These are phyloP conservation scores for Ceratocystis eucalypticola DNA, from an alignment of 2,329 filamentous ascomycete species.

Conservation along the genomic window DNA sequence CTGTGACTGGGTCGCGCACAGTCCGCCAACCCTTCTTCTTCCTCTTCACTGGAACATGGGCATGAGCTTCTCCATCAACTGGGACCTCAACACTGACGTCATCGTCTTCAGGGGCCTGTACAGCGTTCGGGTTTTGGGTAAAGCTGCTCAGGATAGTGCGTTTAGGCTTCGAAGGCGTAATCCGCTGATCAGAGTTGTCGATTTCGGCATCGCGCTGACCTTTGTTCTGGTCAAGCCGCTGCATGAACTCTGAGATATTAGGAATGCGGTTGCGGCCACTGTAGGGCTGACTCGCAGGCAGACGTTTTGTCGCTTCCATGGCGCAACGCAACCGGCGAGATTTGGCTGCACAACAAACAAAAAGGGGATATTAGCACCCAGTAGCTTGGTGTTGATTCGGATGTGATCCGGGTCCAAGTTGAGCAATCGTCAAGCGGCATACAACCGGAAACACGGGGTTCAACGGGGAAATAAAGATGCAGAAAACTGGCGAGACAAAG, in stretches of 20 bases:
- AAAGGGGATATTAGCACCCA: background rate
- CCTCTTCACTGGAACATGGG: conserved; percentile 27
- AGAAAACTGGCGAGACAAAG: too few species aligned
- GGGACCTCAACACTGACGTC: conserved; percentile 25
- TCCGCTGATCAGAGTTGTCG: conserved; percentile 37
- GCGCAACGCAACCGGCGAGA: conserved; percentile 15
- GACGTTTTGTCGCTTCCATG: conserved; percentile 31
- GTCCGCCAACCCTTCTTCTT: conserved; percentile 47
- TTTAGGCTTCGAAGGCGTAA: background rate
- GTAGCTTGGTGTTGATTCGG: background rate
- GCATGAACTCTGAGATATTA: conserved; percentile 72
- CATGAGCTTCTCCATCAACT: conserved; percentile 28
- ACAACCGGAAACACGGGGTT: background rate
- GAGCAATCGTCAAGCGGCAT: background rate
- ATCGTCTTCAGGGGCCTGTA: background rate
- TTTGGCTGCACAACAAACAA: background rate
- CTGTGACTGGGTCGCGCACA: conserved; percentile 81
- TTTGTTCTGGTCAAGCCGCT: conserved; percentile 67
- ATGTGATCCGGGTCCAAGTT: background rate
- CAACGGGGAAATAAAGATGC: background rate
- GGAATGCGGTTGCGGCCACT: conserved; percentile 73
- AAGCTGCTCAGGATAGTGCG: conserved; percentile 20
- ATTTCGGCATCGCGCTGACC: conserved; percentile 58
- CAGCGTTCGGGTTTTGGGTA: conserved; percentile 27
- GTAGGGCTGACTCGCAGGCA: conserved; percentile 54